These are phyloP conservation scores for Candida methanosorbosa DNA, from an alignment of 805 yeast species.

Conservation along the genomic window DNA sequence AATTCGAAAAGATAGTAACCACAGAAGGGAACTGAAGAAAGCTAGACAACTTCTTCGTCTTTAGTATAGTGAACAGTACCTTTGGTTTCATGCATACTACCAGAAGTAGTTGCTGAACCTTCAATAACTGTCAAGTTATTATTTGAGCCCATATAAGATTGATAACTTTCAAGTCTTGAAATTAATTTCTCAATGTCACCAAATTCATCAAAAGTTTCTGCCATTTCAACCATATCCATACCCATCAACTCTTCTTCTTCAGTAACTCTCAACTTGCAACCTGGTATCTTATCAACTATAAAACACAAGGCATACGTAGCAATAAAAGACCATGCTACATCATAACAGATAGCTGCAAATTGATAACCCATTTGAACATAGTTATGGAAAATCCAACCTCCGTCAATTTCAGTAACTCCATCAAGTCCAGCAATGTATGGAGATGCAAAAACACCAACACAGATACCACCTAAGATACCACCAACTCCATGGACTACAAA, in stretches of 20 bases:
- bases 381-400: slow-evolving; percentile 40
- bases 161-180: not conserved
- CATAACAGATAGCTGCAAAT: slow-evolving; percentile 34
- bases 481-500: slow-evolving; percentile 40
- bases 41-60: too few species aligned
- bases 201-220: slow-evolving; percentile 20
- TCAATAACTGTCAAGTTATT: not conserved
- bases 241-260: slow-evolving; percentile 43
- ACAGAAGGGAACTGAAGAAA: too few species aligned
- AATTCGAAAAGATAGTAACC: too few species aligned
- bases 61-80: too few species aligned
- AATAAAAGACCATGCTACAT: slow-evolving; percentile 34
- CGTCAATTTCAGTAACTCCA: slow-evolving; percentile 32
- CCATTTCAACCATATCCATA: slow-evolving; percentile 41
- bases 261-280: slow-evolving; percentile 33
- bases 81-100: too few species aligned
- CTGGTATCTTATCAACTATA: slow-evolving; percentile 42
- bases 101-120: not conserved
- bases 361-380: slow-evolving; percentile 38
- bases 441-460: slow-evolving; percentile 36
- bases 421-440: slow-evolving; percentile 35
- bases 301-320: slow-evolving; percentile 35
- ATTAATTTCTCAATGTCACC: slow-evolving; percentile 1
- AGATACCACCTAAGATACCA: slow-evolving; percentile 35
- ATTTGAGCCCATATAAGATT: not conserved